These are phyloP conservation scores for Aspergillus sclerotioniger DNA, from an alignment of 495 filamentous ascomycete species.

Conservation along the genomic window DNA sequence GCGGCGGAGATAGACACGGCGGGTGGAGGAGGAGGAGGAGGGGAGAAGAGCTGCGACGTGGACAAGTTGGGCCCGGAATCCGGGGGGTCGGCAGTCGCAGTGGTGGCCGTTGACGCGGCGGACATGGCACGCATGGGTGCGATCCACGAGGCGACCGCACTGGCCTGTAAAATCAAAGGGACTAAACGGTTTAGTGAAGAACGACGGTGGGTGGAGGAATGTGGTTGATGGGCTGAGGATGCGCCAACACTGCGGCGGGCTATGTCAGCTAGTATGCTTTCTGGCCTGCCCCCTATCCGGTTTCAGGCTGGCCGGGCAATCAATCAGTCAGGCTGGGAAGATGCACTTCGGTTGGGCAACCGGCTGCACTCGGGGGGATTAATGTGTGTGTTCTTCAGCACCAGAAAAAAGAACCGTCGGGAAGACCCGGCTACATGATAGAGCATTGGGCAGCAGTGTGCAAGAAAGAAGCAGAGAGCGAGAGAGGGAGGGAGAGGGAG, in stretches of 20 bases:
- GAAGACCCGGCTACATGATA: constrained; percentile 8
- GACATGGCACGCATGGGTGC: constrained; percentile 46
- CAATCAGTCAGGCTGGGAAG: neutral
- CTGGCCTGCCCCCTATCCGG: constrained; percentile 6
- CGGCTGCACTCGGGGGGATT: neutral
- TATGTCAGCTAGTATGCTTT: neutral
- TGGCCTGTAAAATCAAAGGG: constrained; percentile 13
- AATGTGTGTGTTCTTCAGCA: neutral
- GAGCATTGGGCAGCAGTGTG: neutral
- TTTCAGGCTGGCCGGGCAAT: neutral
- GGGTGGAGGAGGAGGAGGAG: constrained; percentile 28
- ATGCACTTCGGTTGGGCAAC: neutral
- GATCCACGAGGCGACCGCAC: constrained; percentile 23
- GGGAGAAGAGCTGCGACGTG: constrained; percentile 22
- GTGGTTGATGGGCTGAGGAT: constrained; percentile 16
- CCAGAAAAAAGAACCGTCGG: neutral
- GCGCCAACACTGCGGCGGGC: constrained; percentile 4
- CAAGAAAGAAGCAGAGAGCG: too few relatives aligned
- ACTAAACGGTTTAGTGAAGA: neutral
- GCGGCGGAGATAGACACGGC: constrained; percentile 33
- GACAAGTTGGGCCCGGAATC: constrained; percentile 29
- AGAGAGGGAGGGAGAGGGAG: neutral
- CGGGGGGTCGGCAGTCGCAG: constrained; percentile 30
- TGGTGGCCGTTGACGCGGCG: constrained; percentile 31
- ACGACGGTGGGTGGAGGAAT: constrained; percentile 12